These are phyloP conservation scores for Phytophthora chlamydospora DNA, from an alignment of 352 stramenopile genomes.

Conservation along the genomic window DNA sequence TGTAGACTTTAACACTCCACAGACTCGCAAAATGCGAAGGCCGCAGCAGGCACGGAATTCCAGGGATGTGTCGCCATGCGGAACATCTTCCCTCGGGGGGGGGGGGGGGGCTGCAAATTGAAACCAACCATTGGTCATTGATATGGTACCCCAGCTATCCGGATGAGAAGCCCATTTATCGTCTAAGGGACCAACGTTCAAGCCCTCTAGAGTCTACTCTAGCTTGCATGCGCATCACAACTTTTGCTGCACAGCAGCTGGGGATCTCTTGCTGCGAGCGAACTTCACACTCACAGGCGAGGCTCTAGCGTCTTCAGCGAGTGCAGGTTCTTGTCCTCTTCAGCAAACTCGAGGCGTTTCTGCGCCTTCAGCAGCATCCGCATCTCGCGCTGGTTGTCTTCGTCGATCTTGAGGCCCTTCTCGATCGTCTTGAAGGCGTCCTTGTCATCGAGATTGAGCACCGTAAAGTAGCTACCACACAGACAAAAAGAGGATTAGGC, in stretches of 20 bases:
- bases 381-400: constrained; percentile 59
- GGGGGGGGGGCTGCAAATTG: too few species aligned
- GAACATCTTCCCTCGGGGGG: too few species aligned
- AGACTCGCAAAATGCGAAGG: too few species aligned
- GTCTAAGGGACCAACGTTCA: too few species aligned
- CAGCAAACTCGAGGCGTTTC: constrained; percentile 61
- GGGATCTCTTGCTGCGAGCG: background rate
- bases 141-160: too few species aligned
- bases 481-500: constrained; percentile 5
- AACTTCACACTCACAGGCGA: constrained; percentile 21
- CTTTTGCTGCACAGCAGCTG: constrained; percentile 7
- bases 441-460: constrained; percentile 57
- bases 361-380: constrained; percentile 59
- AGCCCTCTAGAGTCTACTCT: background rate
- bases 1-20: too few species aligned
- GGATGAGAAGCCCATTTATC: too few species aligned
- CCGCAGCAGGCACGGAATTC: too few species aligned
- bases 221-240: background rate
- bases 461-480: constrained; percentile 57
- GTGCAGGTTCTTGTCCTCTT: constrained; percentile 58
- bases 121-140: too few species aligned
- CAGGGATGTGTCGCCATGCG: too few species aligned
- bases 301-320: constrained; percentile 48
- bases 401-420: constrained; percentile 51
- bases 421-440: constrained; percentile 50